These are phyloP conservation scores for Anisodus tanguticus DNA, from an alignment of 257 asterid species.

Conservation along the genomic window DNA sequence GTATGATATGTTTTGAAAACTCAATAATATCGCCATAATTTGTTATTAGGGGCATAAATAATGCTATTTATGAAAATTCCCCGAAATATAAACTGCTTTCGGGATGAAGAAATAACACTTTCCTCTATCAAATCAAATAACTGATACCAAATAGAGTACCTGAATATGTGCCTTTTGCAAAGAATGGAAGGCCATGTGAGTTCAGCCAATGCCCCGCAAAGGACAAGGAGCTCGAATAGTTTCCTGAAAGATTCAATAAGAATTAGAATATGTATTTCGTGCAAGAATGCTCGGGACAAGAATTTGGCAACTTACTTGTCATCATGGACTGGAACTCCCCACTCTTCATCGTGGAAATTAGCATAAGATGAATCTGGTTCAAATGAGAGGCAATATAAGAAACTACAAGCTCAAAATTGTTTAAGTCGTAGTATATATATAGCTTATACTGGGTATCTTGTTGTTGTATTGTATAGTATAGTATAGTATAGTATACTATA, in stretches of 20 bases:
- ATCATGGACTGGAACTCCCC: slow-evolving; percentile 61
- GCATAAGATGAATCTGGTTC: slow-evolving; percentile 50
- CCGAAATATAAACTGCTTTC: not conserved
- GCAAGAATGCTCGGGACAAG: slow-evolving; percentile 29
- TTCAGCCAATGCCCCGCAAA: slow-evolving; percentile 93
- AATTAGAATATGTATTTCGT: slow-evolving; percentile 26
- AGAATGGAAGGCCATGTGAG: slow-evolving; percentile 93
- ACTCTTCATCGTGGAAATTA: slow-evolving; percentile 62
- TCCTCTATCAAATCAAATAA: not conserved
- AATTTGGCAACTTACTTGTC: slow-evolving; percentile 62
- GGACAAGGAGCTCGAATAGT: slow-evolving; percentile 85
- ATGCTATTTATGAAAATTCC: too few relatives aligned
- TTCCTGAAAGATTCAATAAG: slow-evolving; percentile 56
- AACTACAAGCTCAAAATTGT: slow-evolving; percentile 40
- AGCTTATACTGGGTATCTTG: too few relatives aligned
- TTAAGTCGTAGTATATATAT: not conserved
- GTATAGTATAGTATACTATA: too few relatives aligned
- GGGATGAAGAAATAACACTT: not conserved
- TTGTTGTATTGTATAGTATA: too few relatives aligned
- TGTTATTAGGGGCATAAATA: too few relatives aligned
- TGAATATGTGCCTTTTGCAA: slow-evolving; percentile 65
- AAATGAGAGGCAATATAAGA: slow-evolving; percentile 24
- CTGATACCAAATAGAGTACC: slow-evolving; percentile 46
- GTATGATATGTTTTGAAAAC: too few relatives aligned
- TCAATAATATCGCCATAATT: too few relatives aligned